These are phyloP conservation scores for Trebouxiophyceae sp. DNA, from an alignment of 163 green algal genomes.

Conservation along the genomic window DNA sequence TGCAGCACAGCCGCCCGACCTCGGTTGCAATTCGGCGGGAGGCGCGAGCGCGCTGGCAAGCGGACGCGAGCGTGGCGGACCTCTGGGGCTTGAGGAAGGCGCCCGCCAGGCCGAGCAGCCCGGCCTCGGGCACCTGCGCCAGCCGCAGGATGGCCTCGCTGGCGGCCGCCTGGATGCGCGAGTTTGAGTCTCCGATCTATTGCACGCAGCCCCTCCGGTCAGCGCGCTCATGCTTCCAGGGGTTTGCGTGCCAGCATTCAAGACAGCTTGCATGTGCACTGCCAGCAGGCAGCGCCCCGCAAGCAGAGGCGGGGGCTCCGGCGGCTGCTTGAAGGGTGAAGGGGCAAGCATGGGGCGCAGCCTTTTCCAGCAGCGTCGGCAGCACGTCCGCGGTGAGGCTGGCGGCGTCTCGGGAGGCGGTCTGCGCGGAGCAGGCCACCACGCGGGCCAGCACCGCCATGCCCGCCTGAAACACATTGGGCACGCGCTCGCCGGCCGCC, in stretches of 20 bases:
- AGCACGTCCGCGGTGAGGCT: constrained; percentile 32
- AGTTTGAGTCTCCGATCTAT: constrained; percentile 58
- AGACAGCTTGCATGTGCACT: no score
- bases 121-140: constrained; percentile 27
- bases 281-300: no score
- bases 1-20: no score
- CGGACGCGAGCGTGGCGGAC: constrained; percentile 5
- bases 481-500: neutral
- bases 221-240: no score
- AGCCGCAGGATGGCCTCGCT: constrained; percentile 23
- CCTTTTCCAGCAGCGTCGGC: constrained; percentile 50
- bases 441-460: constrained; percentile 13
- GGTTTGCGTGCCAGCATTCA: no score
- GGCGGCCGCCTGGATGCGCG: constrained; percentile 26
- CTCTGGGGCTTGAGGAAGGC: constrained; percentile 51
- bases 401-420: neutral
- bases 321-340: neutral
- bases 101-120: constrained; percentile 15
- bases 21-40: no score
- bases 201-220: no score
- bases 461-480: neutral
- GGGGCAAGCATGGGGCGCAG: no score
- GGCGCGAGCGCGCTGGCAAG: no score
- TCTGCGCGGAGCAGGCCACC: constrained; percentile 1
- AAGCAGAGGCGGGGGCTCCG: no score